Evolutionary conservation across 2,329 filamentous ascomycete genomes (phyloP).

Genomic region (Scedosporium aurantiacum): DNA sequence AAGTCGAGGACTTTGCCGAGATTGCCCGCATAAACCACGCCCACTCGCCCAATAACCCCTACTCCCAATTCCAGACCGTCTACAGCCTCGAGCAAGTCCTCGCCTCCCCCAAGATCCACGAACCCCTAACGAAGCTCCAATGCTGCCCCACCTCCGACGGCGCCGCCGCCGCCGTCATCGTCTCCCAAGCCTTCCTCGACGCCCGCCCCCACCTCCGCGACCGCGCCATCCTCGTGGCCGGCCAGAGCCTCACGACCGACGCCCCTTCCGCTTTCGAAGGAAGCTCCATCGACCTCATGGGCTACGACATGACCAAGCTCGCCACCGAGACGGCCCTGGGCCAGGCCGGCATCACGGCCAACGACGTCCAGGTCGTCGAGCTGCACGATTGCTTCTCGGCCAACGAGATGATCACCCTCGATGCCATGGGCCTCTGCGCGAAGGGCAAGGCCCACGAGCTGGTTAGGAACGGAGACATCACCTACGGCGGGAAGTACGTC

Average conservation of each 20-base stretch:
- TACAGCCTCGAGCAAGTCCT: conserved; percentile 80
- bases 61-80: conserved; percentile 92
- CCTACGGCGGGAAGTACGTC: conserved; percentile 73
- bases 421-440: conserved; percentile 69
- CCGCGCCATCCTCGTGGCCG: conserved; percentile 81
- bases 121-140: conserved; percentile 91
- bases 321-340: conserved; percentile 60
- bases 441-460: conserved; percentile 85
- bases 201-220: conserved; percentile 69
- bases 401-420: conserved; percentile 86
- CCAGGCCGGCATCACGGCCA: conserved; percentile 59
- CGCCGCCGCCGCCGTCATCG: conserved; percentile 75
- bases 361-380: conserved; percentile 75
- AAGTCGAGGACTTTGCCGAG: conserved; percentile 78
- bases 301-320: conserved; percentile 69
- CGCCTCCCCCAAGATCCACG: conserved; percentile 65
- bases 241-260: conserved; percentile 81
- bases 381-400: conserved; percentile 95
- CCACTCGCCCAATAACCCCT: conserved; percentile 86
- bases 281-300: conserved; percentile 78
- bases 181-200: conserved; percentile 81
- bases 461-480: conserved; percentile 78
- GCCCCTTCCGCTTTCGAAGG: conserved; percentile 65
- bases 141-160: conserved; percentile 96
- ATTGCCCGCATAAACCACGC: conserved; percentile 88